Base-by-base conservation (phyloP, 1,284 basidiomycete species). In the Wolfiporia cocos region DNA sequence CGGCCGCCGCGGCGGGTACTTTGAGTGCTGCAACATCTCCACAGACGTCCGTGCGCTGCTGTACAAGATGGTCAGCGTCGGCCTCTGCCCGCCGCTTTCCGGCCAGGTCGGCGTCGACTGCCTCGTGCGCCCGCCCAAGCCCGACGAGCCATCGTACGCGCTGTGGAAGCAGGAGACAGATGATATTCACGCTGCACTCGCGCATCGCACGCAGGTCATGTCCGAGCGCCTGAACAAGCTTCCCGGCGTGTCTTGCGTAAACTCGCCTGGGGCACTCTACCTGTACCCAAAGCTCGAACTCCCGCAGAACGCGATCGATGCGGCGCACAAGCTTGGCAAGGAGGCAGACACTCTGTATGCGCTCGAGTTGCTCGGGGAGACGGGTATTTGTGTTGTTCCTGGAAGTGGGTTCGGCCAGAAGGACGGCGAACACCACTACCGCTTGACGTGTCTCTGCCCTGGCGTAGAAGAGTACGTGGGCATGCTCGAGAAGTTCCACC, bases 1-100 rank as follows among this genome's bases (percentile, higher is more conserved):
- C 62, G 93, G 93, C 11, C 75, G 93, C 28, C 76, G 93, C 41
- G 93, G 93, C 30, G 93, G 93, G 2, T 97, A 95, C 71, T 93
- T 94, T 59, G 93, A 97, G 66, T 78, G 81, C 58, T 74, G 77
- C 50, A 96, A 97, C 67, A 70, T 97, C 51, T 59, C 71, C 14
- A 68, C 78, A 10, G 82, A 90, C 18, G 74, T 95, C 47, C 69
- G 86, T 48, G 89, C 86, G 24, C 76, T 90, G 59, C 79, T 96
- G 46, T 96, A 96, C 74, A 97, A 97, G 72, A 92, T 97, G 82
- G 89, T 91, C 39, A 85, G 79, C 52, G 89, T 96, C 43, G 76
- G 78, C 7, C 74, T 97, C 15, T 96, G 93, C 65, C 91, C 94
- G 15, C 87, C 92, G 2, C 70, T 96, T 4, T 73, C 81, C 3